phyloP scores from a whole-genome alignment of 768 basidiomycete species.

The Psilocybe sp. region DNA sequence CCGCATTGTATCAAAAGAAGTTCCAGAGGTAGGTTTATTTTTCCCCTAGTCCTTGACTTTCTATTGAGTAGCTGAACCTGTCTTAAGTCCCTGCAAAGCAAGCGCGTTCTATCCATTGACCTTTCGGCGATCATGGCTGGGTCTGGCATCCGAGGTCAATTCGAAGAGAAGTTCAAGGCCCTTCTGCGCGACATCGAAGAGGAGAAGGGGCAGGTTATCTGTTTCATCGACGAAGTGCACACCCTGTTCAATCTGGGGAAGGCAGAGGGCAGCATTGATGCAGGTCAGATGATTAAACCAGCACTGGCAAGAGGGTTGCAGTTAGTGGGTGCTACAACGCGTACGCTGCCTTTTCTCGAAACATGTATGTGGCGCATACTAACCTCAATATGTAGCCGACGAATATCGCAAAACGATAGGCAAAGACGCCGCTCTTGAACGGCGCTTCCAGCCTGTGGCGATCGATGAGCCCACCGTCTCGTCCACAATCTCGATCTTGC shows the following conservation, averaged over 20 bases:
- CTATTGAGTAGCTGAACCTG: not conserved
- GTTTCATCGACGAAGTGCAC: constrained; percentile 94
- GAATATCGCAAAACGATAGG: constrained; percentile 90
- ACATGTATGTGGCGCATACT: not conserved
- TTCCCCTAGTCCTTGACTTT: not conserved
- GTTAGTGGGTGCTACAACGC: constrained; percentile 88
- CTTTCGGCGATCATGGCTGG: constrained; percentile 83
- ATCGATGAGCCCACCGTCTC: constrained; percentile 89
- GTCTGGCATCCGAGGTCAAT: constrained; percentile 88
- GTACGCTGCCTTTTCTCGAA: constrained; percentile 37
- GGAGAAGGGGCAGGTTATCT: constrained; percentile 79
- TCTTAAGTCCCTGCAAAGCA: constrained; percentile 74
- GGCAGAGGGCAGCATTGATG: constrained; percentile 88
- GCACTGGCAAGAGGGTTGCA: constrained; percentile 84
- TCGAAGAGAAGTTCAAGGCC: constrained; percentile 92
- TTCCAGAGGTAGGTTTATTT: constrained; percentile 70
- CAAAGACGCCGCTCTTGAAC: constrained; percentile 88
- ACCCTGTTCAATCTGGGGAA: constrained; percentile 87
- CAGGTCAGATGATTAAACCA: constrained; percentile 92
- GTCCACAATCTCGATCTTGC: constrained; percentile 81
- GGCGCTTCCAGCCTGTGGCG: constrained; percentile 85
- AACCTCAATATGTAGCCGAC: constrained; percentile 48
- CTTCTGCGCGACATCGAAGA: constrained; percentile 88
- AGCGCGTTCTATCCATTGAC: constrained; percentile 86
- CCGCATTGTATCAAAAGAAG: constrained; percentile 84